Base-by-base conservation (phyloP, 2,329 filamentous ascomycete species). In the Simplicillium sp. region DNA sequence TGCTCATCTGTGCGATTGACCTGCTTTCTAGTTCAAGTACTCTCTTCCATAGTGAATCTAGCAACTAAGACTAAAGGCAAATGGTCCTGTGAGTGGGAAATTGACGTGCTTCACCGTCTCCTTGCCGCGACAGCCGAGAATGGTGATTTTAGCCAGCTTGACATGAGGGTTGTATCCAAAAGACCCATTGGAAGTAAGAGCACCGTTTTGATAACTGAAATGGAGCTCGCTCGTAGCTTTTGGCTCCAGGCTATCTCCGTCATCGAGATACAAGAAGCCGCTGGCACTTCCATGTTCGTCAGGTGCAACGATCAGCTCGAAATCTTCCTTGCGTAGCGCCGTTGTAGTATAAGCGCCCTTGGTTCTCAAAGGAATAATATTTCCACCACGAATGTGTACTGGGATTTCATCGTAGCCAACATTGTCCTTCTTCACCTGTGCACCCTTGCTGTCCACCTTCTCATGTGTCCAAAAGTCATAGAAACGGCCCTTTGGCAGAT, bases 351-450 rank as follows among this genome's bases (percentile, higher is more conserved):
- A 78, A 18, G 73, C 72, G 11, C 64, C 56, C 43, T 61, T 66
- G 13, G 60, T 54, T 25, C 81, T 71, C 47, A 75, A 58, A 1
- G 80, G 78, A n/a, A 83, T 57, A 47, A 84, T 75, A 42, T 65
- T 62, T 20, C 81, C 81, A 34, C 78, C 79, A 33, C 73, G 71
- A 51, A 82, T 70, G 59, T 77, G 78, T 0, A 84, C 66, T 11
- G 80, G 77, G 47, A 84, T 82, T 35, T 69, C 58, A 12, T 64
- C 60, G 49, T 62, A 55, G 20, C 50, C 54, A 48, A 68, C 56
- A 42, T 66, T 53, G 36, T 45, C 75, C n/a, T 46, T 25, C 2
- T 39, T 47, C 7, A 45, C 35, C 4, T 7, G 28, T 17, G 25
- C 32, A 9, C 44, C 47, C 2, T 28, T 11, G 17, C 42, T 40